These are phyloP conservation scores for Primulina huaijiensis DNA, from an alignment of 257 asterid species.

Conservation along the genomic window DNA sequence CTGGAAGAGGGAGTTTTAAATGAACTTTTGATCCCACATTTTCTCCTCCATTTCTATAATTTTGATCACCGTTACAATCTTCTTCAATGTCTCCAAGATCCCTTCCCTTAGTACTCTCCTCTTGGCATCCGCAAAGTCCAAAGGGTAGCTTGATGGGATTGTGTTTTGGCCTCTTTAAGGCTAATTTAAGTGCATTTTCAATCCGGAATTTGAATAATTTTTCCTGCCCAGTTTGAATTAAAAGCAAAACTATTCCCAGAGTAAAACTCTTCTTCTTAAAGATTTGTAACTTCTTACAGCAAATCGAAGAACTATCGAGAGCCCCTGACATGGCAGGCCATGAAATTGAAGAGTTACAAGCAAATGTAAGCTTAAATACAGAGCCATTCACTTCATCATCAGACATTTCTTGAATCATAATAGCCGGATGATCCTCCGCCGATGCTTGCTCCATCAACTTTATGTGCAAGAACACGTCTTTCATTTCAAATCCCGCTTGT, in stretches of 20 bases:
- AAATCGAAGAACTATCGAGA: slow-evolving; percentile 76
- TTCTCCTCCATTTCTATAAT: slow-evolving; percentile 54
- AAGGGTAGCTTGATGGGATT: slow-evolving; percentile 75
- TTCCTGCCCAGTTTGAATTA: slow-evolving; percentile 76
- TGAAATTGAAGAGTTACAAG: slow-evolving; percentile 79
- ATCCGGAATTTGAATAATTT: slow-evolving; percentile 64
- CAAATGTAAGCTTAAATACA: slow-evolving; percentile 77
- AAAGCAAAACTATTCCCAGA: slow-evolving; percentile 64
- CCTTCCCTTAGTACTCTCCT: slow-evolving; percentile 65
- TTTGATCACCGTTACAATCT: slow-evolving; percentile 55
- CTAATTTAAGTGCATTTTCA: slow-evolving; percentile 70
- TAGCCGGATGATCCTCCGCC: slow-evolving; percentile 70
- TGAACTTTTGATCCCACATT: slow-evolving; percentile 46
- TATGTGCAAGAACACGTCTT: slow-evolving; percentile 92
- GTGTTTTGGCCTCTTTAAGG: slow-evolving; percentile 71
- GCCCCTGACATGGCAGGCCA: slow-evolving; percentile 95
- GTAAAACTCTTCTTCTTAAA: slow-evolving; percentile 93
- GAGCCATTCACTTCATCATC: slow-evolving; percentile 62
- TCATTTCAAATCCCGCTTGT: slow-evolving; percentile 92
- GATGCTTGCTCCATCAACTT: slow-evolving; percentile 88
- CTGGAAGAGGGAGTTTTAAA: slow-evolving; percentile 61
- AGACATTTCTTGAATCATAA: slow-evolving; percentile 69
- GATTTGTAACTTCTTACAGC: slow-evolving; percentile 85
- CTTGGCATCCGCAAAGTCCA: slow-evolving; percentile 96
- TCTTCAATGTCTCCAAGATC: slow-evolving; percentile 65